These are phyloP conservation scores for Castanea crenata DNA, from an alignment of 306 rosid genomes.

Conservation along the genomic window DNA sequence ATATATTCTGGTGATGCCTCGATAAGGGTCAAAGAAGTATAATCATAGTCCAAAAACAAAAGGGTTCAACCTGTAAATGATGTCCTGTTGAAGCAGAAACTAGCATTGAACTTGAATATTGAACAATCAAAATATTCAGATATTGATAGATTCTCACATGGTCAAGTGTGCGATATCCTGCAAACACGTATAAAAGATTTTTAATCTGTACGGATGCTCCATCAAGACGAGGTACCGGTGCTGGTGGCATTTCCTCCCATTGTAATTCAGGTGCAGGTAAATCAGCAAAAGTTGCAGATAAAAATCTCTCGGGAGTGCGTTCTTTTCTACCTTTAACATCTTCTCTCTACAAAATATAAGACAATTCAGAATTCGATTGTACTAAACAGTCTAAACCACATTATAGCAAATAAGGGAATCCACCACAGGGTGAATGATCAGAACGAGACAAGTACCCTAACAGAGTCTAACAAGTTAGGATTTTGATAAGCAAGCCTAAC, in stretches of 20 bases:
- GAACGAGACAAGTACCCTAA: neutral
- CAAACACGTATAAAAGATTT: slow-evolving; percentile 64
- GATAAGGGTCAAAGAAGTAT: neutral
- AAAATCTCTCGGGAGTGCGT: slow-evolving; percentile 28
- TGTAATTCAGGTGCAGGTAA: slow-evolving; percentile 69
- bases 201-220: slow-evolving; percentile 76
- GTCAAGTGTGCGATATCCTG: slow-evolving; percentile 70
- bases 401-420: neutral
- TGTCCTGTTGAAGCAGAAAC: neutral
- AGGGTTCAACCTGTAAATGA: neutral
- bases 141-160: slow-evolving; percentile 44
- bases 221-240: slow-evolving; percentile 87
- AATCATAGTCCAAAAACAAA: neutral
- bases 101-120: neutral
- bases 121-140: neutral
- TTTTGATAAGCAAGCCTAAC: too few relatives aligned
- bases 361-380: neutral
- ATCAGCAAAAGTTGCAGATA: slow-evolving; percentile 73
- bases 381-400: neutral
- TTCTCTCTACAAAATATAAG: slow-evolving; percentile 28
- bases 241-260: slow-evolving; percentile 82
- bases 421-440: neutral
- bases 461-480: neutral
- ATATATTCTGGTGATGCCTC: neutral
- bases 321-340: slow-evolving; percentile 9